Conservation (phyloP, 164 flowering plant genomes). For the Berberis vulgaris region DNA sequence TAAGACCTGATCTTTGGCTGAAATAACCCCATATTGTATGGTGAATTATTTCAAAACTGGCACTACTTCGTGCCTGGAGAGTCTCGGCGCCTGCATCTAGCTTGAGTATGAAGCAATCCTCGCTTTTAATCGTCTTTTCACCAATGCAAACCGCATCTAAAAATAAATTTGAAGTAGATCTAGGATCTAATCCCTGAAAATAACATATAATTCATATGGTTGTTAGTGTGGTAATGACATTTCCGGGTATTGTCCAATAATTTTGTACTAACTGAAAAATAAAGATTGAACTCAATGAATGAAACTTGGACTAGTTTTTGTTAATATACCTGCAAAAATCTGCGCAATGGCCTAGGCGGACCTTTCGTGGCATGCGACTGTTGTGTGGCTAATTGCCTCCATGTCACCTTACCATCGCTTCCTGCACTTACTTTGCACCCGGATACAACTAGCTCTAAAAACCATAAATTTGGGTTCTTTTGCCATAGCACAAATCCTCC, state of each 20-base stretch:
- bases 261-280: neutral
- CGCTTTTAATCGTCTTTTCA: constrained; percentile 54
- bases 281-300: neutral
- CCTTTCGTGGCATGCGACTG: constrained; percentile 55
- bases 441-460: constrained; percentile 60
- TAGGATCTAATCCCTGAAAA: constrained; percentile 73
- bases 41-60: constrained; percentile 52
- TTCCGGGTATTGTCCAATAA: neutral
- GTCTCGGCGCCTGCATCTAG: constrained; percentile 38
- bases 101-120: constrained; percentile 78
- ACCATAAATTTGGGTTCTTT: constrained; percentile 56
- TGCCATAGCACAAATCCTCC: constrained; percentile 63
- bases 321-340: constrained; percentile 62
- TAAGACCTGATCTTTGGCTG: constrained; percentile 81
- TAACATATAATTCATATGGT: neutral
- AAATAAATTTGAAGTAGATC: constrained; percentile 68
- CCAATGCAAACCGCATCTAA: constrained; percentile 67
- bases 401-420: constrained; percentile 68
- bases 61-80: constrained; percentile 50
- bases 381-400: constrained; percentile 75
- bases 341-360: constrained; percentile 80
- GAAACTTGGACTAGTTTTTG: neutral
- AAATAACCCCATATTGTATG: constrained; percentile 86
- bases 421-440: constrained; percentile 80
- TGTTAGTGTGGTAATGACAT: neutral